Evolutionary conservation across 2,329 filamentous ascomycete genomes (phyloP).

Genomic region (Diaporthe sp.): DNA sequence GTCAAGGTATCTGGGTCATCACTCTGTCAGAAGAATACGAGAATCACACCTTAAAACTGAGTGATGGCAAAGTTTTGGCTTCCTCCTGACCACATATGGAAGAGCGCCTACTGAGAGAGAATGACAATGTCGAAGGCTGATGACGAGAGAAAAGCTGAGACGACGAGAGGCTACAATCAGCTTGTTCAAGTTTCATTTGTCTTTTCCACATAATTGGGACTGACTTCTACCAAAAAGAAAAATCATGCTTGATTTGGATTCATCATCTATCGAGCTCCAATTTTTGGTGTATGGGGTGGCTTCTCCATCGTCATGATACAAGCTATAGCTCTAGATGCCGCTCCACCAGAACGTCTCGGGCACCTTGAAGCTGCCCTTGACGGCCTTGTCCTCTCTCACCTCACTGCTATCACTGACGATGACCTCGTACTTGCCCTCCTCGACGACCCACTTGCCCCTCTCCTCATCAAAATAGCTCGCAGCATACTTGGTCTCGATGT

Average conservation of each 20-base stretch:
- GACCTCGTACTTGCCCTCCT: conserved; percentile 75
- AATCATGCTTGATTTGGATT: neutral
- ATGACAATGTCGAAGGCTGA: neutral
- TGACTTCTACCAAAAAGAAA: neutral
- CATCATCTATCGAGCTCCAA: neutral
- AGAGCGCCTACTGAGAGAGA: neutral
- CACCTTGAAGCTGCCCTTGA: conserved; percentile 69
- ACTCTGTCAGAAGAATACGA: too few species aligned
- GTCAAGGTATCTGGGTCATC: too few species aligned
- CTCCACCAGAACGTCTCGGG: conserved; percentile 76
- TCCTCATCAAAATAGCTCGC: conserved; percentile 80
- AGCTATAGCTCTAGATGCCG: conserved; percentile 63
- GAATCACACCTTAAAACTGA: neutral
- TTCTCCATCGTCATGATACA: neutral
- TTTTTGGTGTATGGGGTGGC: neutral
- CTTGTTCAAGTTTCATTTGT: neutral
- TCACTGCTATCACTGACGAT: conserved; percentile 71
- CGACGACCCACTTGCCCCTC: conserved; percentile 73
- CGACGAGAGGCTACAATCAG: too few species aligned
- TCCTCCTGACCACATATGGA: neutral
- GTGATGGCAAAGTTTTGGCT: neutral
- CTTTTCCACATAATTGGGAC: neutral
- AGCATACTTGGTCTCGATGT: conserved; percentile 73
- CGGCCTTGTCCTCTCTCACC: conserved; percentile 58
- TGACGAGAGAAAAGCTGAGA: neutral